These are phyloP conservation scores for Talaromyces thailandensis DNA, from an alignment of 495 filamentous ascomycete genomes.

Conservation along the genomic window DNA sequence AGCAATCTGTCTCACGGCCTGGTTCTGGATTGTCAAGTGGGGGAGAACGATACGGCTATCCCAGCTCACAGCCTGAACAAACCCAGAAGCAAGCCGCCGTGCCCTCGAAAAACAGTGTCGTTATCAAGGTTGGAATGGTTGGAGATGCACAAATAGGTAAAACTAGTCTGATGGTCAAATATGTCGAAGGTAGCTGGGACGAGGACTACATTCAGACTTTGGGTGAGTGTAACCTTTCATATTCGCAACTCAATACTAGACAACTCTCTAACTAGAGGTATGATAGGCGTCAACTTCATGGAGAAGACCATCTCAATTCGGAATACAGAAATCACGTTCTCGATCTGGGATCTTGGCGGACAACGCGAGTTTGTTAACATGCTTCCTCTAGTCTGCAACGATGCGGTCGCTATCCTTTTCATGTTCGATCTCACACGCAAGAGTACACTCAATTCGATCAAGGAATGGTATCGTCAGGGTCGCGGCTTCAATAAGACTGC, in stretches of 20 bases:
- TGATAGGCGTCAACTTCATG: constrained; percentile 91
- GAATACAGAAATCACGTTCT: constrained; percentile 99
- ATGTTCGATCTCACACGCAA: constrained; percentile 99
- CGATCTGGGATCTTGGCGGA: constrained; percentile 97
- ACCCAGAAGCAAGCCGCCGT: constrained; percentile 31
- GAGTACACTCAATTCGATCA: constrained; percentile 96
- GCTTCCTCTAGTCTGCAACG: constrained; percentile 96
- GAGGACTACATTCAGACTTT: constrained; percentile 99
- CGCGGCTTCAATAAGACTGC: constrained; percentile 99
- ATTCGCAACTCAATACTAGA: background rate
- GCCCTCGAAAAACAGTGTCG: constrained; percentile 70
- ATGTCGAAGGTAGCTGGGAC: constrained; percentile 98
- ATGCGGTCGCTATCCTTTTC: constrained; percentile 95
- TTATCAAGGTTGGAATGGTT: constrained; percentile 99
- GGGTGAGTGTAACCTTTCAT: constrained; percentile 42
- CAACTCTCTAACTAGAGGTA: background rate
- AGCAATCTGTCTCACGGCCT: constrained; percentile 36
- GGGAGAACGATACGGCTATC: constrained; percentile 29
- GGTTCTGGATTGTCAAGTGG: constrained; percentile 41
- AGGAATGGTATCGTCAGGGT: constrained; percentile 98
- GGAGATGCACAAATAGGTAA: constrained; percentile 98
- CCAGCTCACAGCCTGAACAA: constrained; percentile 35
- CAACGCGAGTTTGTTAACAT: constrained; percentile 99
- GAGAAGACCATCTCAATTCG: constrained; percentile 99
- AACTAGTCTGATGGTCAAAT: constrained; percentile 98